Evolutionary conservation across 495 filamentous ascomycete species (phyloP).

Genomic region (Penicillium ucsense): DNA sequence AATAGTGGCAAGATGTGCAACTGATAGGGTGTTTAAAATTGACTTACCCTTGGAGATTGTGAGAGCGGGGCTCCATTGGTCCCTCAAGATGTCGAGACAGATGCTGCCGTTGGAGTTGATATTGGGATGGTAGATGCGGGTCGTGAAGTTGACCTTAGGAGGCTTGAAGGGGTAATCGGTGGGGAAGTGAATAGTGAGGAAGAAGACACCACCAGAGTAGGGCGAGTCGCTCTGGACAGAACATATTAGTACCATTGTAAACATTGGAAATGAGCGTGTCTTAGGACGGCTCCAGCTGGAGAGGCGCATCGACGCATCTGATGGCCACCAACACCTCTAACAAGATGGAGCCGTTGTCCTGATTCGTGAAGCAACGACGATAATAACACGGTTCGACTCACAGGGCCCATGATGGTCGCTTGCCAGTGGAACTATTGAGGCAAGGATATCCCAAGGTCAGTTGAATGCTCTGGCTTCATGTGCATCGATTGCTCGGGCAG

Average conservation of each 20-base stretch:
- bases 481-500: not conserved
- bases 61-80: conserved; percentile 97
- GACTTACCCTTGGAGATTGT: conserved; percentile 92
- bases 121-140: conserved; percentile 98
- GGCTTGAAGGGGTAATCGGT: conserved; percentile 99
- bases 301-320: too few relatives aligned
- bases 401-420: conserved; percentile 99
- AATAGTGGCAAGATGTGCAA: too few relatives aligned
- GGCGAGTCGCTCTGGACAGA: conserved; percentile 70
- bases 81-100: conserved; percentile 93
- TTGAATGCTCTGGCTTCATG: not conserved
- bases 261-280: too few relatives aligned
- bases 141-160: conserved; percentile 99
- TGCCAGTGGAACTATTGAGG: conserved; percentile 91
- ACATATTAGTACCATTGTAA: conserved; percentile 8
- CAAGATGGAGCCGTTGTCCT: too few relatives aligned
- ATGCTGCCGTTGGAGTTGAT: conserved; percentile 99
- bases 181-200: conserved; percentile 95
- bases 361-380: too few relatives aligned
- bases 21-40: not conserved
- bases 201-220: conserved; percentile 96
- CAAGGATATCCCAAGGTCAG: conserved; percentile 11
- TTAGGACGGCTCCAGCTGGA: too few relatives aligned
- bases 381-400: conserved; percentile 43
- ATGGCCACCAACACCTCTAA: too few relatives aligned